Evolutionary conservation across 805 yeast genomes (phyloP).

Genomic region (Myxozyma mucilagina): DNA sequence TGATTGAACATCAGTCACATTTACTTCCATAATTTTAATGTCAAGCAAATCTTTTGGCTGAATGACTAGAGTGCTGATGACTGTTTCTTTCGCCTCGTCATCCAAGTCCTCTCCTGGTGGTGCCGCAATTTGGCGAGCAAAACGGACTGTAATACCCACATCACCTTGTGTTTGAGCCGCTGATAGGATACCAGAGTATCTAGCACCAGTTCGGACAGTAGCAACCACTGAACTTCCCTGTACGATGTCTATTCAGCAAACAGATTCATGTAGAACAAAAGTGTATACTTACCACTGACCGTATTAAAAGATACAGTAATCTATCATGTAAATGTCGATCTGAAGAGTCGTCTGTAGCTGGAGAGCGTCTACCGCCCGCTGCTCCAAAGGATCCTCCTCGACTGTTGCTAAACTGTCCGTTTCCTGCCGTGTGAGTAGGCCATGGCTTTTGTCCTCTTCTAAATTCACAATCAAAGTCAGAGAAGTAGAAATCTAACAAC

Average conservation of each 20-base stretch:
- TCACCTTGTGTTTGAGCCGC: conserved; percentile 50
- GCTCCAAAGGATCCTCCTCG: conserved; percentile 1
- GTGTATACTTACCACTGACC: conserved; percentile 48
- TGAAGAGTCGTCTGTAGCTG: conserved; percentile 35
- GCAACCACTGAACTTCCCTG: conserved; percentile 54
- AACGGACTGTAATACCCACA: conserved; percentile 56
- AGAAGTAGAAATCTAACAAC: background rate
- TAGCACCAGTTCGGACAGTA: conserved; percentile 62
- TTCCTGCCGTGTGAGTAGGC: conserved; percentile 6
- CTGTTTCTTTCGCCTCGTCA: conserved; percentile 43
- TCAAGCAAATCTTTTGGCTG: conserved; percentile 54
- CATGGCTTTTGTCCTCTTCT: conserved; percentile 17
- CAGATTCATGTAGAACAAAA: background rate
- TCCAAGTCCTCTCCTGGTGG: conserved; percentile 42
- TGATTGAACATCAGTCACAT: conserved; percentile 38
- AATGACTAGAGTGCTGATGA: conserved; percentile 49
- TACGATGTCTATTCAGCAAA: background rate
- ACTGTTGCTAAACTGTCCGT: background rate
- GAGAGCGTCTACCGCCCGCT: conserved; percentile 16
- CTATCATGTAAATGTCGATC: conserved; percentile 53
- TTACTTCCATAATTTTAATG: conserved; percentile 48
- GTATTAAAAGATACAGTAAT: conserved; percentile 54
- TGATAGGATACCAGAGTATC: conserved; percentile 58
- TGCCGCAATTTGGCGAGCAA: conserved; percentile 48
- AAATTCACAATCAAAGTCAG: background rate